These are phyloP conservation scores for Pyrrhoderma noxium DNA, from an alignment of 1,284 basidiomycete species.

Conservation along the genomic window DNA sequence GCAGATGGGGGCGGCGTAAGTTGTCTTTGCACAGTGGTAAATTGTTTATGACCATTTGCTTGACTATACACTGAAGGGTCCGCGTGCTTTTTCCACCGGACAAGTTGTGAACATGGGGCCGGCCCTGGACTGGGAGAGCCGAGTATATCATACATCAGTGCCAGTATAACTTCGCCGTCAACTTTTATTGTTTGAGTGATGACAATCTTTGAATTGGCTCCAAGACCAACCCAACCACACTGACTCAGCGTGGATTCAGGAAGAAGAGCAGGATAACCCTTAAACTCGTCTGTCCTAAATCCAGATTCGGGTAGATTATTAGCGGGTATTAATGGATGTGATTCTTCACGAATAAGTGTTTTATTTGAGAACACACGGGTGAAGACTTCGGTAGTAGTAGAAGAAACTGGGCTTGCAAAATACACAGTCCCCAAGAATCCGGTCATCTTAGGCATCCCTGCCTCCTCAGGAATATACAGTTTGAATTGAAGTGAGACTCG, in stretches of 20 bases:
- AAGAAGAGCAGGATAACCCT: conserved; percentile 39
- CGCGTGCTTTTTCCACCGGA: no score
- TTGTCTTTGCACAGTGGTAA: no score
- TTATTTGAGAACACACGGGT: conserved; percentile 50
- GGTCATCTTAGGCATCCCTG: conserved; percentile 43
- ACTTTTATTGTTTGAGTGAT: conserved; percentile 63
- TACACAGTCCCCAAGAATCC: conserved; percentile 56
- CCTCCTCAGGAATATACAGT: conserved; percentile 35
- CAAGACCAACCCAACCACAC: conserved; percentile 50
- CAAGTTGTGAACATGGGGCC: no score
- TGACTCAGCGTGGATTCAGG: conserved; percentile 54
- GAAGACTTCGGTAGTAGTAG: conserved; percentile 43
- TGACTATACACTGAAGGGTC: no score
- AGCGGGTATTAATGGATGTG: conserved; percentile 38
- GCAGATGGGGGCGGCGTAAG: no score
- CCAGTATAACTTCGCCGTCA: conserved; percentile 37
- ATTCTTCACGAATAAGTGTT: conserved; percentile 44
- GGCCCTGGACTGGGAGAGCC: no score
- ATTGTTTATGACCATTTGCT: no score
- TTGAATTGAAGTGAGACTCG: conserved; percentile 41
- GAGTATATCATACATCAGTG: no score
- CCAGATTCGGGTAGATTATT: conserved; percentile 19
- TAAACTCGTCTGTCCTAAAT: conserved; percentile 18
- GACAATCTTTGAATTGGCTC: conserved; percentile 40
- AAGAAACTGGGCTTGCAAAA: conserved; percentile 44